A percentile compares a stretch with the other conserved stretches of the same genome.
These are phyloP conservation scores for Dendrobium nobile DNA, from an alignment of 106 monocot genomes.

Conservation along the genomic window DNA sequence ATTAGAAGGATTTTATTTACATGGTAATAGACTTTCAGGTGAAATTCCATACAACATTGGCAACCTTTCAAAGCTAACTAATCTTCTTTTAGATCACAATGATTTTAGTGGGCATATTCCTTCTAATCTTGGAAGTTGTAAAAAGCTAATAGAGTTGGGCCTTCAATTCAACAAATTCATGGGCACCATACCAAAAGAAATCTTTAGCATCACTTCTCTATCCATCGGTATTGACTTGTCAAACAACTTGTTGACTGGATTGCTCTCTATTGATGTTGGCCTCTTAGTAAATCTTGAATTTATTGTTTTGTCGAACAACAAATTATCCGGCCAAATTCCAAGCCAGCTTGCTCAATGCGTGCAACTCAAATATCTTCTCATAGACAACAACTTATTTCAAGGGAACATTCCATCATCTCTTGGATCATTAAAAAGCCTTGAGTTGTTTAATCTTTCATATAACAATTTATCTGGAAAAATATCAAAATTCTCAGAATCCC, in stretches of 20 bases:
- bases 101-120: not conserved
- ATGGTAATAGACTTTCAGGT: not conserved
- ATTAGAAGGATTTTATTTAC: not conserved
- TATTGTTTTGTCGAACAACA: not conserved
- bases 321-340: constrained; percentile 10
- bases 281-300: too few species aligned
- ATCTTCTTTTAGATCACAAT: not conserved
- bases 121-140: not conserved
- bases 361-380: constrained; percentile 4
- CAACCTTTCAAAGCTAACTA: not conserved
- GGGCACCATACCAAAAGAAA: not conserved
- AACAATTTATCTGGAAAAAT: constrained; percentile 14
- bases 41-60: not conserved
- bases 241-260: constrained; percentile 4
- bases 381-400: constrained; percentile 10
- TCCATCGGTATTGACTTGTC: not conserved
- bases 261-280: constrained; percentile 8
- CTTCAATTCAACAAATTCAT: not conserved
- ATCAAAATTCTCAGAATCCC: not conserved
- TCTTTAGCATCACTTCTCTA: not conserved
- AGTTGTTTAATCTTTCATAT: constrained; percentile 7
- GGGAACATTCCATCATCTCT: constrained; percentile 13
- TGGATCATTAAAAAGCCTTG: not conserved
- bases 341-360: not conserved
- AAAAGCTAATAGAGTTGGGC: not conserved